These are phyloP conservation scores for Colletotrichum tanaceti DNA, from an alignment of 2,329 filamentous ascomycete species.

Conservation along the genomic window DNA sequence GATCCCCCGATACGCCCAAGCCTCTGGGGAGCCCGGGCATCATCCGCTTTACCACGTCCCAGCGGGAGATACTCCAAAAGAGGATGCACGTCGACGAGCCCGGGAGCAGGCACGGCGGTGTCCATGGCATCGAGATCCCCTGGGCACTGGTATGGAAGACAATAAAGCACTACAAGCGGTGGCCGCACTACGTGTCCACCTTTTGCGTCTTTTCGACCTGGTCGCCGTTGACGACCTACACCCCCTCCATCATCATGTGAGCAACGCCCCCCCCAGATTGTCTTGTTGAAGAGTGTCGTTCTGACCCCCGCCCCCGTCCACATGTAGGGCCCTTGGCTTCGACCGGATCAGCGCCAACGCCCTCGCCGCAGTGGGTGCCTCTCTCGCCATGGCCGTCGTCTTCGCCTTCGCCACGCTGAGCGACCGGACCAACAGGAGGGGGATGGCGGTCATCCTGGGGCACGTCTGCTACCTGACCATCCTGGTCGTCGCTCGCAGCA, in stretches of 20 bases:
- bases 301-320: slow-evolving; percentile 3
- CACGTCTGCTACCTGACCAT: slow-evolving; percentile 59
- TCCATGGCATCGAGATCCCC: slow-evolving; percentile 52
- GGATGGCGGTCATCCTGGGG: slow-evolving; percentile 56
- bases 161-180: slow-evolving; percentile 57
- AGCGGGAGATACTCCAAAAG: slow-evolving; percentile 50
- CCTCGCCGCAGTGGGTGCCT: slow-evolving; percentile 56
- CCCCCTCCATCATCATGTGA: slow-evolving; percentile 58
- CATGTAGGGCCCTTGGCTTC: slow-evolving; percentile 56
- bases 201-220: slow-evolving; percentile 65
- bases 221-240: slow-evolving; percentile 64
- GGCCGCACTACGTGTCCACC: slow-evolving; percentile 62
- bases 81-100: slow-evolving; percentile 51
- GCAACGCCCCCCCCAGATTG: slow-evolving; percentile 5
- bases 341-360: slow-evolving; percentile 59
- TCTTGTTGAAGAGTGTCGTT: background rate
- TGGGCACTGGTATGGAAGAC: slow-evolving; percentile 56
- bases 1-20: slow-evolving; percentile 54
- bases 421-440: slow-evolving; percentile 58
- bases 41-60: slow-evolving; percentile 50
- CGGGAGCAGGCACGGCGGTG: slow-evolving; percentile 48
- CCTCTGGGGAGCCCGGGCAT: slow-evolving; percentile 54
- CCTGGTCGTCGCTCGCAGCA: slow-evolving; percentile 53
- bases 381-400: slow-evolving; percentile 59
- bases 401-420: slow-evolving; percentile 62